phyloP scores from a whole-genome alignment of 2,329 filamentous ascomycete genomes.

The Paracorniculantispora psalliotae region DNA sequence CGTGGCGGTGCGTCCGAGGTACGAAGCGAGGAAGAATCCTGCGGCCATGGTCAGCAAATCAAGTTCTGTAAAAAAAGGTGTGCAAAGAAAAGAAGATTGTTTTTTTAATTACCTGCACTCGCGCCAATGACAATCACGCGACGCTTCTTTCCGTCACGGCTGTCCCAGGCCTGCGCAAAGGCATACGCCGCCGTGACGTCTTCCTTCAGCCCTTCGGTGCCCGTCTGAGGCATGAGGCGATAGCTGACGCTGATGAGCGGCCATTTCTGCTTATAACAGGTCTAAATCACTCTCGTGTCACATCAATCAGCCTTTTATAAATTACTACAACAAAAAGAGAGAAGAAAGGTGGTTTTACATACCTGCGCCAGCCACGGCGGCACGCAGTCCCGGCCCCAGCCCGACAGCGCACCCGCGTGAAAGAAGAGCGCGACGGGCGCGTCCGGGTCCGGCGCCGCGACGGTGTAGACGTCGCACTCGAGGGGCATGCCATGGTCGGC shows the following conservation, averaged over 20 bases:
- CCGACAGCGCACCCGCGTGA: conserved; percentile 30
- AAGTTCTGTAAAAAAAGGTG: too few species aligned
- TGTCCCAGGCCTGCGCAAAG: conserved; percentile 24
- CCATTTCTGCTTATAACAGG: conserved; percentile 28
- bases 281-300: conserved; percentile 16
- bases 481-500: conserved; percentile 29
- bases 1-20: conserved; percentile 25
- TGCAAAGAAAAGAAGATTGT: neutral
- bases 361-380: conserved; percentile 34
- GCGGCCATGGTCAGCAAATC: neutral
- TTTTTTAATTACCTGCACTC: conserved; percentile 26
- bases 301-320: neutral
- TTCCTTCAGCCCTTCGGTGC: conserved; percentile 23
- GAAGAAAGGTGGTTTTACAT: neutral
- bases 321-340: neutral
- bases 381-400: conserved; percentile 27
- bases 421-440: conserved; percentile 33
- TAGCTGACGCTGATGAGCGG: conserved; percentile 31
- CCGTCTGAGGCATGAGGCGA: conserved; percentile 30
- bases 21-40: conserved; percentile 29
- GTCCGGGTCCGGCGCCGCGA: conserved; percentile 19
- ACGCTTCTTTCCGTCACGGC: conserved; percentile 14
- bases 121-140: conserved; percentile 29
- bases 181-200: conserved; percentile 28
- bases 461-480: conserved; percentile 31